phyloP scores from a whole-genome alignment of 2,329 filamentous ascomycete species.

The Exophiala sp. region DNA sequence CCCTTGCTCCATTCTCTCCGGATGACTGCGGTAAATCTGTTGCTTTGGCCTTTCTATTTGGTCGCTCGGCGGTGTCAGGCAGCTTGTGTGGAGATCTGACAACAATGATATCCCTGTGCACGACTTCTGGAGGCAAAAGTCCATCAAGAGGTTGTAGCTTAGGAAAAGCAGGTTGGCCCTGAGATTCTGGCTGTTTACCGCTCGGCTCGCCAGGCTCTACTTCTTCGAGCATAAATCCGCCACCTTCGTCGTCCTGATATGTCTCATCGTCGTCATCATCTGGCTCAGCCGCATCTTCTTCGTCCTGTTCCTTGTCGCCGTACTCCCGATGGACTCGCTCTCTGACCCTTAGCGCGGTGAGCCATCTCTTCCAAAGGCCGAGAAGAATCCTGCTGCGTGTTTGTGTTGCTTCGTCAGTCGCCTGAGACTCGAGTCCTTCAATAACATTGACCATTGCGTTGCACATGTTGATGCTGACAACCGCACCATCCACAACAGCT shows the following conservation, averaged over 20 bases:
- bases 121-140: slow-evolving; percentile 18
- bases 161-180: not conserved
- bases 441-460: slow-evolving; percentile 72
- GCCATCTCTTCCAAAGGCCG: slow-evolving; percentile 57
- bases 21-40: too few relatives aligned
- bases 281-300: slow-evolving; percentile 28
- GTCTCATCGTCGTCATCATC: slow-evolving; percentile 35
- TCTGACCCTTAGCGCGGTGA: slow-evolving; percentile 64
- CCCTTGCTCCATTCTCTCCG: too few relatives aligned
- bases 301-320: slow-evolving; percentile 27
- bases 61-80: not conserved
- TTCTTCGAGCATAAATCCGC: slow-evolving; percentile 40
- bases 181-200: not conserved
- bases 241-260: slow-evolving; percentile 30
- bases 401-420: slow-evolving; percentile 60
- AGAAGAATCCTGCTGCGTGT: slow-evolving; percentile 49
- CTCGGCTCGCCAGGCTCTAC: slow-evolving; percentile 7
- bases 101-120: slow-evolving; percentile 21
- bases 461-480: slow-evolving; percentile 68
- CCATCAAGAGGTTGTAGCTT: slow-evolving; percentile 10
- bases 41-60: not conserved
- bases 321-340: slow-evolving; percentile 64
- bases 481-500: slow-evolving; percentile 72
- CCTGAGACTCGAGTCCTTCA: slow-evolving; percentile 63
- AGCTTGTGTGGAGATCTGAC: slow-evolving; percentile 22